phyloP scores from a whole-genome alignment of 2,329 filamentous ascomycete genomes.

The Sarocladiaceae sp. region DNA sequence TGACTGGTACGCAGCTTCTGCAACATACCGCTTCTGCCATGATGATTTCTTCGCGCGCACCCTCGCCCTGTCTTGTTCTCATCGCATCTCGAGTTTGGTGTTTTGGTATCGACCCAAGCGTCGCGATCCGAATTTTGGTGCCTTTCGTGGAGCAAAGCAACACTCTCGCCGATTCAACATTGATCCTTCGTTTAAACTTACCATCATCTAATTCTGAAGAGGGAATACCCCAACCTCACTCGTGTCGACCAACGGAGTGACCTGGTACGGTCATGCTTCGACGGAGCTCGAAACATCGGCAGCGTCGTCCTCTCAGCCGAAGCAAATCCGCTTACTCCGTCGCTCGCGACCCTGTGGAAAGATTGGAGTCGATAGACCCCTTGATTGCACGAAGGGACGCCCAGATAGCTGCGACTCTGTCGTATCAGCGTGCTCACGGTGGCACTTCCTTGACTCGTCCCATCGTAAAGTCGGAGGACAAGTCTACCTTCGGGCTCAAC shows the following conservation, averaged over 20 bases:
- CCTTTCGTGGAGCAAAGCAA: no score
- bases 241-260: not conserved
- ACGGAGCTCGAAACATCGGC: conserved; percentile 40
- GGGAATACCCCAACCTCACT: not conserved
- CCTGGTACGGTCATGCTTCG: conserved; percentile 38
- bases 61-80: no score
- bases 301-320: conserved; percentile 39
- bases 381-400: conserved; percentile 53
- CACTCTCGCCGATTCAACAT: no score
- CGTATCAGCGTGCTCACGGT: conserved; percentile 42
- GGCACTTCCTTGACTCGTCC: not conserved
- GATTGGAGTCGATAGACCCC: conserved; percentile 45
- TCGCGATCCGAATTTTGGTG: no score
- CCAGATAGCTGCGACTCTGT: conserved; percentile 56
- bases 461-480: not conserved
- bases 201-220: no score
- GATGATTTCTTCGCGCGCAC: no score
- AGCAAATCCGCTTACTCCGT: conserved; percentile 52
- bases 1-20: no score
- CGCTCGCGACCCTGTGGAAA: conserved; percentile 31
- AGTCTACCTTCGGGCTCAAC: not conserved
- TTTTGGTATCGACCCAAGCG: no score
- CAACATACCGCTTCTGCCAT: no score
- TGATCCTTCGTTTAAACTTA: no score
- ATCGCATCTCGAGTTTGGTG: no score